Base-by-base conservation (phyloP, 441 rosid species). In the Melastoma candidum region DNA sequence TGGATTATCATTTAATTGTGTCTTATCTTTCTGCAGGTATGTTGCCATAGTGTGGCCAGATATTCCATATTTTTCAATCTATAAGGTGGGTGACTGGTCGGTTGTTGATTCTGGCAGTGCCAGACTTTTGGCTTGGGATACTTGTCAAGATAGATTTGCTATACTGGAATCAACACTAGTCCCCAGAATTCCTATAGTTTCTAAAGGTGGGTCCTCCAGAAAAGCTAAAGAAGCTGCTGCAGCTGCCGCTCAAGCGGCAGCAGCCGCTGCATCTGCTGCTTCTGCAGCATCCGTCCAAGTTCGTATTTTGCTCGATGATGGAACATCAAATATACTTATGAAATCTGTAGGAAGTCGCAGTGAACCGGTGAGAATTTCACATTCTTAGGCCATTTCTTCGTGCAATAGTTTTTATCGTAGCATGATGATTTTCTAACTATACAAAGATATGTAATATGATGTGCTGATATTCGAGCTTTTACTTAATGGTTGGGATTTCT, bases 1-100 rank as follows among this genome's bases (percentile, higher is more conserved):
- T 36, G 12, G 39, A 14, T 48, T 39, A 17, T 46, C 51, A 7
- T 11, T 44, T n/a, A 26, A 14, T 11, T 45, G 22, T 14, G 25
- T 47, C 39, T 41, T 10, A 14, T 60, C 65, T 57, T 67, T 65
- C 59, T 74, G 79, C 88, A 93, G 99, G 83, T 89, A 84, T 75
- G 85, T 93, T 43, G 90, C 93, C 39, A 73, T 93, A 64, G 93
- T 89, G 63, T 93, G 99, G 99, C 99, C 99, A 12, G 97, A 93
- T 77, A 77, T 93, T 60, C 84, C 95, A 12, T 80, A 89, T 78
- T 93, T 93, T 79, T 84, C 96, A 60, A 66, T 89, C 67, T 93
- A 86, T 83, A 93, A 89, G 69, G 93, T 86, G 53, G 83, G 93
- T 59, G 97, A 89, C 63, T 93, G 99, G 99, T 77, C 96, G 44